Conservation (phyloP, 176 grass and related monocot species). For the Puya raimondii region DNA sequence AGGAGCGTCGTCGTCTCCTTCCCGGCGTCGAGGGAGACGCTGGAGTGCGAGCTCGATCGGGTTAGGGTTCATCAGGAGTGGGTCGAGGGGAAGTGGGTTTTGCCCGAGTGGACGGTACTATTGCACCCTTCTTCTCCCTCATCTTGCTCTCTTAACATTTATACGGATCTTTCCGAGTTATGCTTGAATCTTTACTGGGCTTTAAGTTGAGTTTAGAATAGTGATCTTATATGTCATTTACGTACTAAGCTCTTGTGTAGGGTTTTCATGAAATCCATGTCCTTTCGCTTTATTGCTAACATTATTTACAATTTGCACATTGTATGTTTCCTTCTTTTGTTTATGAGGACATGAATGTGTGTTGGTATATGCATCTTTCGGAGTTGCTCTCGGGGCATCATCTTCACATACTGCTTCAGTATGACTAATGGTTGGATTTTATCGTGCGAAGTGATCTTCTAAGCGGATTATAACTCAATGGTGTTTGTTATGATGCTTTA, state of each 20-base stretch:
- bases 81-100: conserved; percentile 40
- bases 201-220: no score
- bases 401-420: neutral
- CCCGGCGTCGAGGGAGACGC: conserved; percentile 32
- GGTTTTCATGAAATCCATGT: no score
- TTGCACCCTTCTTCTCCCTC: neutral
- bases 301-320: no score
- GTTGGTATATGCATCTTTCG: neutral
- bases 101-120: conserved; percentile 38
- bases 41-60: conserved; percentile 17
- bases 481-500: no score
- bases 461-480: no score
- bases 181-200: no score
- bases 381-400: neutral
- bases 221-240: no score
- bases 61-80: conserved; percentile 62
- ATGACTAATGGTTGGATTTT: neutral
- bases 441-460: no score
- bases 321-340: neutral
- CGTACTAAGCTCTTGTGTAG: no score
- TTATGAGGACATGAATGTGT: neutral
- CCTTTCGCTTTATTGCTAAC: no score
- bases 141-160: no score
- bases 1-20: conserved; percentile 37
- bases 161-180: no score